Conservation (phyloP, 2,329 filamentous ascomycete species). For the Phaeosphaeriaceae sp. region DNA sequence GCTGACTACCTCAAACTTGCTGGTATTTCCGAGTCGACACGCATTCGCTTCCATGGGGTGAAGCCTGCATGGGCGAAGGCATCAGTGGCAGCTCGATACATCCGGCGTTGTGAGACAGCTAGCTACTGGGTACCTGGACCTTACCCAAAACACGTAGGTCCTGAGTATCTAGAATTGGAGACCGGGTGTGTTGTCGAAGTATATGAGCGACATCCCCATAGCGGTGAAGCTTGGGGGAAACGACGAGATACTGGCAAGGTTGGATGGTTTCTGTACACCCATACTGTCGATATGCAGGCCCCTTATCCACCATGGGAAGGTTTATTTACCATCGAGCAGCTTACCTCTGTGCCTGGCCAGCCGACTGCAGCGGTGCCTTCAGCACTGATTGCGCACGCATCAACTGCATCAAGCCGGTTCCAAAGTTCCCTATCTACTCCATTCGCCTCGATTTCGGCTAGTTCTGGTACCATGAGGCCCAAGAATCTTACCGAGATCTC, state of each 20-base stretch:
- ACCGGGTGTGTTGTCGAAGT: not conserved
- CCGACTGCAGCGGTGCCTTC: no score
- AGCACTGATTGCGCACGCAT: no score
- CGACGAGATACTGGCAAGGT: not conserved
- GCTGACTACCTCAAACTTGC: conserved; percentile 22
- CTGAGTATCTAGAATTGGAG: not conserved
- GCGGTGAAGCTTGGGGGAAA: not conserved
- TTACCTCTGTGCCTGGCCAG: not conserved
- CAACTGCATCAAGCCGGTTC: no score
- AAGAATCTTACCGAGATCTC: no score
- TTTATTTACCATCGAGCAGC: not conserved
- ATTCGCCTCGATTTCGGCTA: no score
- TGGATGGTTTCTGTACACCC: not conserved
- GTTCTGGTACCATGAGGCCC: no score
- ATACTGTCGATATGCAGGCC: not conserved
- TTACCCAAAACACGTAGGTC: not conserved
- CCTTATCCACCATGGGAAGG: not conserved
- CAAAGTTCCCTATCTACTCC: no score
- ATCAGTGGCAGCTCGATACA: not conserved
- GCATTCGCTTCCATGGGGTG: conserved; percentile 22
- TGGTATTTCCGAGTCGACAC: conserved; percentile 19
- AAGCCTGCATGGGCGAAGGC: conserved; percentile 22
- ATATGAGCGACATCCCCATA: not conserved
- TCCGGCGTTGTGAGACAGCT: not conserved
- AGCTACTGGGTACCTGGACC: not conserved